These are phyloP conservation scores for Colletotrichum tropicale DNA, from an alignment of 2,329 filamentous ascomycete species.

Conservation along the genomic window DNA sequence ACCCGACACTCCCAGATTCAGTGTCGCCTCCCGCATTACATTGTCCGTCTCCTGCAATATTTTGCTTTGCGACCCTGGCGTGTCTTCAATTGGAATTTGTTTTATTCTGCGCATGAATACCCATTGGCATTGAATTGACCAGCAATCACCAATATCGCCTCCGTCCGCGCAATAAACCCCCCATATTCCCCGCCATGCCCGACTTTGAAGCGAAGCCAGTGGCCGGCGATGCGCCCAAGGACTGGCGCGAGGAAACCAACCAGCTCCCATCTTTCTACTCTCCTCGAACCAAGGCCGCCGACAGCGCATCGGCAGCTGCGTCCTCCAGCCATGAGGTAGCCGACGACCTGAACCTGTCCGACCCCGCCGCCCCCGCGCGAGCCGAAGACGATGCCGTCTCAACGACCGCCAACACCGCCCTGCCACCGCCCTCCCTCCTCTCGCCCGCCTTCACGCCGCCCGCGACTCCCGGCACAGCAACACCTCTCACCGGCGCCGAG, in stretches of 20 bases:
- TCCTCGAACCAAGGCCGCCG: slow-evolving; percentile 35
- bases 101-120: background rate
- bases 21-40: background rate
- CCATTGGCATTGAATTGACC: background rate
- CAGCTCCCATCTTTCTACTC: slow-evolving; percentile 54
- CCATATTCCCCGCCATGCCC: slow-evolving; percentile 13
- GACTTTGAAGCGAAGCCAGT: slow-evolving; percentile 27
- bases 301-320: slow-evolving; percentile 23
- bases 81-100: background rate
- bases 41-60: background rate
- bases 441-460: slow-evolving; percentile 86
- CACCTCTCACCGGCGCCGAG: slow-evolving; percentile 43
- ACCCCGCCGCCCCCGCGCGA: slow-evolving; percentile 9
- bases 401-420: slow-evolving; percentile 21
- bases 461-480: slow-evolving; percentile 63
- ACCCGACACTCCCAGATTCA: background rate
- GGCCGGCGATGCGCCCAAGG: slow-evolving; percentile 17
- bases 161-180: background rate
- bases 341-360: slow-evolving; percentile 19
- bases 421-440: slow-evolving; percentile 72
- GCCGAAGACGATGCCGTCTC: slow-evolving; percentile 14
- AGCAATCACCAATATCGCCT: background rate
- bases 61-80: background rate
- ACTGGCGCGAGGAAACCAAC: slow-evolving; percentile 34
- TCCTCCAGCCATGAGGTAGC: slow-evolving; percentile 9